Percentiles rank a stretch among this genome's conserved stretches.
These are phyloP conservation scores for Aurinia saxatilis DNA, from an alignment of 345 rosid genomes.

Conservation along the genomic window DNA sequence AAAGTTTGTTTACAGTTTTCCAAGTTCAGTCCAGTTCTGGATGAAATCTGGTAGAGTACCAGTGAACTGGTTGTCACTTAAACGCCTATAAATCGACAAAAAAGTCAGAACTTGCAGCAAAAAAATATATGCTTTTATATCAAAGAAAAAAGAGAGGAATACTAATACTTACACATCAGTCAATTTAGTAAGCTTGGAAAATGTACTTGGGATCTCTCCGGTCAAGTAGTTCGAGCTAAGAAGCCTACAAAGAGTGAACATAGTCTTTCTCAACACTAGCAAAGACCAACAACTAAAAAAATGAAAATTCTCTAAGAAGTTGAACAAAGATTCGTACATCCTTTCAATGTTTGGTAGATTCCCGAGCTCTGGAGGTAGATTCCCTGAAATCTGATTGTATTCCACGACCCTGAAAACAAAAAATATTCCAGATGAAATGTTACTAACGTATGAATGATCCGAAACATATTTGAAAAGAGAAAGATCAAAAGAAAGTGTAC, in stretches of 20 bases:
- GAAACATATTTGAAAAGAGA: not conserved
- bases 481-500: slow-evolving; percentile 5
- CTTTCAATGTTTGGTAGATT: slow-evolving; percentile 5
- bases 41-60: slow-evolving; percentile 51
- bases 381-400: slow-evolving; percentile 34
- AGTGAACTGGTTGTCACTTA: slow-evolving; percentile 43
- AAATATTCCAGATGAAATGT: not conserved
- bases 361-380: slow-evolving; percentile 42
- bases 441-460: not conserved
- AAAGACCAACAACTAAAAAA: not conserved
- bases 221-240: slow-evolving; percentile 48
- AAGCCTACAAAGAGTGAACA: slow-evolving; percentile 26
- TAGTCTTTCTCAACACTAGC: not conserved
- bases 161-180: slow-evolving; percentile 37
- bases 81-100: slow-evolving; percentile 26
- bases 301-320: not conserved
- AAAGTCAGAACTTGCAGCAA: not conserved
- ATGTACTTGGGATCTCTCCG: slow-evolving; percentile 43
- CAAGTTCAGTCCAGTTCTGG: slow-evolving; percentile 42
- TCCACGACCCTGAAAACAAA: slow-evolving; percentile 26
- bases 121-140: not conserved
- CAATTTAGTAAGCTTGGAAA: slow-evolving; percentile 34
- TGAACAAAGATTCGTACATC: no score
- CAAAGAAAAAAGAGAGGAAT: not conserved
- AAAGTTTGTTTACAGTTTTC: slow-evolving; percentile 38